These are phyloP conservation scores for Lycium barbarum DNA, from an alignment of 257 asterid genomes.

Conservation along the genomic window DNA sequence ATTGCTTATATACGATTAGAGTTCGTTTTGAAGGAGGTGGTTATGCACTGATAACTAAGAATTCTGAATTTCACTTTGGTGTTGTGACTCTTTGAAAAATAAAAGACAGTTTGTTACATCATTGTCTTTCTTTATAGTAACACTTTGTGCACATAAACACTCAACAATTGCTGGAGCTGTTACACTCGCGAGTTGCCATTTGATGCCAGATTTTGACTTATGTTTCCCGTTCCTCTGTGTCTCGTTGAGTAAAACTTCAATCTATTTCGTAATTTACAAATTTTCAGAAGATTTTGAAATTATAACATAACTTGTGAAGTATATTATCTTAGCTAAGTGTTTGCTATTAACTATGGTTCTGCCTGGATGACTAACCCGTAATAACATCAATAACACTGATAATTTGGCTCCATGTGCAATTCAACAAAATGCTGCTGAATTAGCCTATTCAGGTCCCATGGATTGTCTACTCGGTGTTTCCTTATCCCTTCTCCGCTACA, in stretches of 20 bases:
- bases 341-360: neutral
- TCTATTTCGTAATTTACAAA: neutral
- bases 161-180: neutral
- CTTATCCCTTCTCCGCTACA: slow-evolving; percentile 10
- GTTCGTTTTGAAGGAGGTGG: neutral
- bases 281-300: slow-evolving; percentile 21
- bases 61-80: slow-evolving; percentile 17
- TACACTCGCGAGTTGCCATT: neutral
- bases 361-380: slow-evolving; percentile 16
- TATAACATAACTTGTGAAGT: slow-evolving; percentile 11
- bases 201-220: slow-evolving; percentile 19
- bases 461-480: slow-evolving; percentile 7
- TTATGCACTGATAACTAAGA: slow-evolving; percentile 20
- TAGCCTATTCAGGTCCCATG: neutral
- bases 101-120: slow-evolving; percentile 8
- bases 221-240: neutral
- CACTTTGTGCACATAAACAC: slow-evolving; percentile 10
- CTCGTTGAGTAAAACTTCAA: slow-evolving; percentile 22
- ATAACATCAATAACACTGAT: neutral
- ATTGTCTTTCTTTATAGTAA: neutral
- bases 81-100: neutral
- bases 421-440: neutral
- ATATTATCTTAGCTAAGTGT: neutral
- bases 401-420: neutral
- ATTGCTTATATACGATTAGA: slow-evolving; percentile 5